Conservation (phyloP, 108 stramenopile species). For the Cyclotella kingstonii region DNA sequence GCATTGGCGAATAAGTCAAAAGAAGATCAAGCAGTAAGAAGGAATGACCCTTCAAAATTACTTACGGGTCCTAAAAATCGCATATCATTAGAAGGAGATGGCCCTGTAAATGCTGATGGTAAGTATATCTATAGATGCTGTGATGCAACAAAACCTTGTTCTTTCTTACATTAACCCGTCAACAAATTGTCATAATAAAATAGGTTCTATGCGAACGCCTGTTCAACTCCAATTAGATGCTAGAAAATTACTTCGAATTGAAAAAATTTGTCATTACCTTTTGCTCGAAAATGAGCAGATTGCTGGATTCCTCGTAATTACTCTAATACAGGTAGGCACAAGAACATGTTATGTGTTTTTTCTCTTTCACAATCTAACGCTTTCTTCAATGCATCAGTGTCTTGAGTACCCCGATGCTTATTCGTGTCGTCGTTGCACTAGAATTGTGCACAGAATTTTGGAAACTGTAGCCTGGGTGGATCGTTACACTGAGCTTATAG, state of each 20-base stretch:
- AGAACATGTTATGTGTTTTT: neutral
- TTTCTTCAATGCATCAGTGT: conserved; percentile 32
- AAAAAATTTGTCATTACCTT: conserved; percentile 77
- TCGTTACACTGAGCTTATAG: conserved; percentile 74
- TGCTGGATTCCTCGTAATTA: conserved; percentile 67
- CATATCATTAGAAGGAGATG: conserved; percentile 38
- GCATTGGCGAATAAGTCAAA: conserved; percentile 66
- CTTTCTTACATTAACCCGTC: neutral
- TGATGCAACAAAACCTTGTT: neutral
- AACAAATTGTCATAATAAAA: neutral
- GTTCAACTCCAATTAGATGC: conserved; percentile 62
- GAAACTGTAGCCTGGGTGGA: conserved; percentile 82
- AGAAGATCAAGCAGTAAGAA: conserved; percentile 55
- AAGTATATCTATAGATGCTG: too few relatives aligned
- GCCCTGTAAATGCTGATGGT: conserved; percentile 77
- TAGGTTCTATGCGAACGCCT: conserved; percentile 27
- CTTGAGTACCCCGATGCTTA: conserved; percentile 86
- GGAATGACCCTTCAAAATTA: conserved; percentile 45
- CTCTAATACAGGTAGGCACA: conserved; percentile 48
- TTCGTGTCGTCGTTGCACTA: conserved; percentile 76
- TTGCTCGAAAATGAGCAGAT: conserved; percentile 77
- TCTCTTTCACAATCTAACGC: neutral
- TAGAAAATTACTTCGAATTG: conserved; percentile 70
- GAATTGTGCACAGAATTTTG: conserved; percentile 84
- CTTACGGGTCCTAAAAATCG: conserved; percentile 46